phyloP scores from a whole-genome alignment of 129 eudicot species.

The Tanacetum coccineum region DNA sequence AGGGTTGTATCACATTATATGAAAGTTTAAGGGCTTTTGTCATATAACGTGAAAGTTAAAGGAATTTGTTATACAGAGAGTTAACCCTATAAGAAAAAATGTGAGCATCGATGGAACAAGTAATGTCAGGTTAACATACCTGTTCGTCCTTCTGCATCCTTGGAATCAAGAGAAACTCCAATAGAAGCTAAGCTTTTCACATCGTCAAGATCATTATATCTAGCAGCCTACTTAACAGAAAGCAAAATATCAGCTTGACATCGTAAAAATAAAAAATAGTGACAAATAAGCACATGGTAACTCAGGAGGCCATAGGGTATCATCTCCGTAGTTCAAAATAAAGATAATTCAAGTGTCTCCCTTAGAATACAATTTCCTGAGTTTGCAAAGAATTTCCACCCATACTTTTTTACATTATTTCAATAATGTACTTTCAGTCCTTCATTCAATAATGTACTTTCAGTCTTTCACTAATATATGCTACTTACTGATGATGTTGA shows the following conservation, averaged over 20 bases:
- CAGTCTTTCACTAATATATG: too few relatives aligned
- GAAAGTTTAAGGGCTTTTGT: background rate
- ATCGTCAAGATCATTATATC: constrained; percentile 86
- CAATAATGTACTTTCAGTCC: too few relatives aligned
- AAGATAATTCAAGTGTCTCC: too few relatives aligned
- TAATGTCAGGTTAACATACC: constrained; percentile 34
- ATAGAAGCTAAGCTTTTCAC: constrained; percentile 52
- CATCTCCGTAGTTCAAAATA: background rate
- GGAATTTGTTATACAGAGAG: background rate
- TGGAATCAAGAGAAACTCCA: constrained; percentile 78
- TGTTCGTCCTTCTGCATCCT: constrained; percentile 80
- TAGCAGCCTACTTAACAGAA: constrained; percentile 70
- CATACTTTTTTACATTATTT: too few relatives aligned
- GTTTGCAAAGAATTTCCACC: too few relatives aligned
- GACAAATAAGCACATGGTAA: too few relatives aligned
- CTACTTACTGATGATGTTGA: too few relatives aligned
- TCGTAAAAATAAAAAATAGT: too few relatives aligned
- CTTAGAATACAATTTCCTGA: too few relatives aligned
- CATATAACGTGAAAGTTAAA: background rate
- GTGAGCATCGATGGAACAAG: constrained; percentile 2
- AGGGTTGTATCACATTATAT: too few relatives aligned
- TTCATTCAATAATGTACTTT: too few relatives aligned
- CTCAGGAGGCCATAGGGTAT: background rate
- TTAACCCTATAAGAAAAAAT: background rate
- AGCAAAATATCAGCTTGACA: constrained; percentile 6